These are phyloP conservation scores for Paramecium sexaurelia DNA, from an alignment of 73 alveolate species.

Conservation along the genomic window DNA sequence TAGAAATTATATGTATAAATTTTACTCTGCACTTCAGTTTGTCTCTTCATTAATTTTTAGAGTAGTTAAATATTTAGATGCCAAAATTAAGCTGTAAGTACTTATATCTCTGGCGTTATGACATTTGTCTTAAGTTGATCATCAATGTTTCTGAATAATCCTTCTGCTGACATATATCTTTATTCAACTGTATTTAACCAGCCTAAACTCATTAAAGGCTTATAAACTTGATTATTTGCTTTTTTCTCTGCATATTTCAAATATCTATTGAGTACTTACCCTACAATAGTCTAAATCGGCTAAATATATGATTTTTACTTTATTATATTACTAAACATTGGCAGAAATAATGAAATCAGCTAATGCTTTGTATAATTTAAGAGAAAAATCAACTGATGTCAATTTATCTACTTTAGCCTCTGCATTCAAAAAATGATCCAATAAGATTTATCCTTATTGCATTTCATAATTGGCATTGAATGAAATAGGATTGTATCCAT, in stretches of 20 bases:
- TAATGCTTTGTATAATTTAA: background rate
- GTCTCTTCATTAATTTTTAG: background rate
- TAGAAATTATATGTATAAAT: background rate
- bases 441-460: background rate
- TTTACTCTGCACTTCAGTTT: background rate
- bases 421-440: constrained; percentile 14
- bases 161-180: constrained; percentile 39
- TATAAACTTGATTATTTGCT: background rate
- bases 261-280: background rate
- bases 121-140: background rate
- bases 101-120: background rate
- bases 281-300: background rate
- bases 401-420: background rate
- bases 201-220: background rate
- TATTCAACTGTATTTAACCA: background rate
- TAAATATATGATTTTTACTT: background rate
- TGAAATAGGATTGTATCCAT: background rate
- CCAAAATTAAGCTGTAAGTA: background rate
- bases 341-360: background rate
- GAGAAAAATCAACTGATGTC: background rate
- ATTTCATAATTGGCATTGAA: background rate
- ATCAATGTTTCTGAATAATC: background rate
- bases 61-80: background rate
- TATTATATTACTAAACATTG: background rate
- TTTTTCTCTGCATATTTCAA: background rate